Evolutionary conservation across 805 yeast species (phyloP), one percentile per base, ranked within the genome.

Genomic region (Lachancea sp.): DNA sequence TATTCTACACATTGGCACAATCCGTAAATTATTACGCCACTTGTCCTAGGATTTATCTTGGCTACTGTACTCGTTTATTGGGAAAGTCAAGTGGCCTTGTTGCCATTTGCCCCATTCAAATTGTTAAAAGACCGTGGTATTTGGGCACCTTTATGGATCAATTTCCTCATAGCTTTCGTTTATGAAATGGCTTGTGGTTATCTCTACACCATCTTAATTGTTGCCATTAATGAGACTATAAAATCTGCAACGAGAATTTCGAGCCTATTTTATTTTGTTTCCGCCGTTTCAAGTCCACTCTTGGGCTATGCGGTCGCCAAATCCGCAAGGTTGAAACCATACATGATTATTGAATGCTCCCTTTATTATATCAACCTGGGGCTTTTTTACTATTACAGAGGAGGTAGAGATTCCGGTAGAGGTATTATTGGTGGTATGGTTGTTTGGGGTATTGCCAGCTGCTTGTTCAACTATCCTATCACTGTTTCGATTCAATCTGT

Each of bases 151-250:
- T 54, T 81, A 42, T 53, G 68, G 24, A 70, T 82, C 46, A 81
- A 76, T 2, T 60, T 79, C 42, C 61, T 81, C 44, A 67, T 80
- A 43, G 73, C 80, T 61, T 71, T 78, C 54, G 65, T 78, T 39
- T 80, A 75, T 72, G 72, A 76, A 58, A 75, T 81, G 80, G 86
- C 80, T 39, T 75, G 77, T 46, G 83, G 77, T 51, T 83, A 71
- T 58, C 58, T 83, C 60, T 81, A 78, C 60, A 72, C 88, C 0
- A 80, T 81, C 17, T 64, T 84, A 44, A 51, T 76, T 34, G 85
- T 82, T 25, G 80, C 81, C 3, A 73, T 80, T 55, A 65, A 75
- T 51, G 78, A 80, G 54, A 63, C 78, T 11, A 56, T 68, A 35
- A 66, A 63, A 24, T 76, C 88, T 8, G 87, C 45, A 17, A 76